These are phyloP conservation scores for Kodamaea kaohsiungensis DNA, from an alignment of 805 yeast species.

Conservation along the genomic window DNA sequence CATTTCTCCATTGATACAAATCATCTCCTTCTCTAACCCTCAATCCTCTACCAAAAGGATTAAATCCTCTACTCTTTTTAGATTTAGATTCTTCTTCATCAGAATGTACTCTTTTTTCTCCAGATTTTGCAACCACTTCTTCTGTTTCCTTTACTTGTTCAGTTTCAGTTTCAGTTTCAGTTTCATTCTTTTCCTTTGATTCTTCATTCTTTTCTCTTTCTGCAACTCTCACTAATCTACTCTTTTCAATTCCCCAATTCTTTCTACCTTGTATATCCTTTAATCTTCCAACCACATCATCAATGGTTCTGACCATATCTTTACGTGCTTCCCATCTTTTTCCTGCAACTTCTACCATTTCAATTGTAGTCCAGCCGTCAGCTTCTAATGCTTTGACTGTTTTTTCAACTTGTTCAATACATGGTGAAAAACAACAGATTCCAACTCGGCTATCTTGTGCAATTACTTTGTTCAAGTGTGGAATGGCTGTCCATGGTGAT, in stretches of 20 bases:
- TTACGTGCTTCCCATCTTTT: constrained; percentile 87
- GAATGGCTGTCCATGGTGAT: constrained; percentile 95
- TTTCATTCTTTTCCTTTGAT: constrained; percentile 16
- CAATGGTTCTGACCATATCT: constrained; percentile 78
- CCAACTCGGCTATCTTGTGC: constrained; percentile 55
- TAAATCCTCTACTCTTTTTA: constrained; percentile 56
- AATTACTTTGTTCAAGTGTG: constrained; percentile 63
- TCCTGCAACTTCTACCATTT: constrained; percentile 89
- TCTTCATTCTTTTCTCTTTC: constrained; percentile 12
- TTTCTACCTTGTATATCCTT: constrained; percentile 75
- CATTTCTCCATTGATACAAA: constrained; percentile 75
- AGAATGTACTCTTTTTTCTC: constrained; percentile 15
- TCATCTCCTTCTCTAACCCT: constrained; percentile 87
- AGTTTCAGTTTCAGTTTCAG: no score
- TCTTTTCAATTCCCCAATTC: constrained; percentile 61
- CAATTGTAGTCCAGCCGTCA: constrained; percentile 81
- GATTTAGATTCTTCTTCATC: constrained; percentile 10
- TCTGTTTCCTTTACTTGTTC: constrained; percentile 16
- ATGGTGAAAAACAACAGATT: constrained; percentile 95
- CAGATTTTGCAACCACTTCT: constrained; percentile 16
- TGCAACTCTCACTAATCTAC: constrained; percentile 42
- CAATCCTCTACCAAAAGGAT: constrained; percentile 91
- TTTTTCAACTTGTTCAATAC: constrained; percentile 93
- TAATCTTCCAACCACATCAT: constrained; percentile 74
- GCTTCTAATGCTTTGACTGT: constrained; percentile 74